Evolutionary conservation across 2,329 filamentous ascomycete genomes (phyloP).

Genomic region (Calycina herbarum): DNA sequence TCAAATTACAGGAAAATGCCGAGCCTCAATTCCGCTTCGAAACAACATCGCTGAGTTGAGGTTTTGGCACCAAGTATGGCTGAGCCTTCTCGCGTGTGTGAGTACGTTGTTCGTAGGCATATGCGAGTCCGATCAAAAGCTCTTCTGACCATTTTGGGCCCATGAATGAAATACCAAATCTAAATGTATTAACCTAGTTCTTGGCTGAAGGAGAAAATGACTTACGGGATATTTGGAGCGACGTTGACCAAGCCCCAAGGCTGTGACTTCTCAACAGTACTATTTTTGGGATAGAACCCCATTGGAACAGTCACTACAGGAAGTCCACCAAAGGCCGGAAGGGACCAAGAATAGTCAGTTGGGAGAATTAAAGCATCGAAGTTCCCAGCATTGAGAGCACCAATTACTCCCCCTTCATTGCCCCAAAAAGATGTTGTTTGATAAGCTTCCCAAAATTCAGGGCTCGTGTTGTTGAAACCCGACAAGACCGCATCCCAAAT

Average conservation of each 20-base stretch:
- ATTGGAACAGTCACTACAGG: slow-evolving; percentile 68
- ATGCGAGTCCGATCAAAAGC: slow-evolving; percentile 62
- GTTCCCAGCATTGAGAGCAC: slow-evolving; percentile 47
- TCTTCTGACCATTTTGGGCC: slow-evolving; percentile 62
- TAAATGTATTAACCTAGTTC: slow-evolving; percentile 20
- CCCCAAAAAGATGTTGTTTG: slow-evolving; percentile 51
- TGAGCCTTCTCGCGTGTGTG: slow-evolving; percentile 47
- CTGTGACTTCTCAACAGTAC: slow-evolving; percentile 44
- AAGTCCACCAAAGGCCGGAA: slow-evolving; percentile 73
- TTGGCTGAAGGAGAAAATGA: not conserved
- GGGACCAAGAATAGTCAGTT: slow-evolving; percentile 48
- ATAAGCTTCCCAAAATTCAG: slow-evolving; percentile 56
- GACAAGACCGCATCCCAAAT: slow-evolving; percentile 54
- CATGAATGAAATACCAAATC: slow-evolving; percentile 64
- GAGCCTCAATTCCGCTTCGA: not conserved
- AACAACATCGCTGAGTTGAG: slow-evolving; percentile 9
- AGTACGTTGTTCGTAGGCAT: slow-evolving; percentile 59
- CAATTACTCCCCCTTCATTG: slow-evolving; percentile 59
- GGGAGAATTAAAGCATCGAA: slow-evolving; percentile 67
- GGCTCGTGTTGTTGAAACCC: slow-evolving; percentile 55
- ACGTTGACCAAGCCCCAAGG: slow-evolving; percentile 48
- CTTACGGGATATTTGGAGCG: slow-evolving; percentile 52
- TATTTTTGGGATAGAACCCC: slow-evolving; percentile 52
- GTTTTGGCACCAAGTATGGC: slow-evolving; percentile 40
- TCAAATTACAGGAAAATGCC: not conserved